Evolutionary conservation across 2,329 filamentous ascomycete species (phyloP), one percentile per base, ranked within the genome.

Genomic region (Lizonia empirigonia): DNA sequence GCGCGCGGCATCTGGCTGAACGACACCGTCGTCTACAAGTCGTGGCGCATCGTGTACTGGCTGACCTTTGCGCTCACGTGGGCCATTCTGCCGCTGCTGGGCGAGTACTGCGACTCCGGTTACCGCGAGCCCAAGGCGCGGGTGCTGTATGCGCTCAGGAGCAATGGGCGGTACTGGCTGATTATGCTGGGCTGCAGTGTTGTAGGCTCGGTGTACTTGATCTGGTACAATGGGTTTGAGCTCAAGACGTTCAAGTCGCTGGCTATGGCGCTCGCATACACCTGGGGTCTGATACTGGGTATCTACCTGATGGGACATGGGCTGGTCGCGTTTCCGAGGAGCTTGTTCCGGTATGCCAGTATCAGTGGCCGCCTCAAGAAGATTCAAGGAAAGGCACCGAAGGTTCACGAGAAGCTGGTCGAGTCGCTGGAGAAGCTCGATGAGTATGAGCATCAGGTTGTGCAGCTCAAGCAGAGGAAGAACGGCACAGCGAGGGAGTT

Each of bases 261-360:
- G 32, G 82, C 96, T 58, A 96, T 99, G 90, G 93, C 94, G 12
- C 78, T 97, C 53, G 90, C 93, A 29, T 99, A 99, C 73, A 90
- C 91, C 53, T 97, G 92, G 89, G 91, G 92, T 64, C 77, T 99
- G 63, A 81, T 93, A 4, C 80, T 97, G 44, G 94, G 92, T 36
- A 96, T 99, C 56, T 97, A 96, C 68, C 81, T 99, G 32, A 97
- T 99, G 93, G 94, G 94, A 6, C 94, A 99, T 73, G 94, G 94
- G 7, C 80, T 99, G 20, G 94, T 99, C 24, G 89, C 92, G 1
- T 89, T 99, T 50, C 94, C 94, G 1, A 82, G 93, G 59, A 84
- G 84, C 29, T 78, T 99, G 13, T 88, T 94, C 65, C 85, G 88
- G 52, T 88, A 90, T 67, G 88, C 91, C 24, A 91, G 86, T 67